Conservation (phyloP, 2,329 filamentous ascomycete genomes). For the Xylaria sp. region DNA sequence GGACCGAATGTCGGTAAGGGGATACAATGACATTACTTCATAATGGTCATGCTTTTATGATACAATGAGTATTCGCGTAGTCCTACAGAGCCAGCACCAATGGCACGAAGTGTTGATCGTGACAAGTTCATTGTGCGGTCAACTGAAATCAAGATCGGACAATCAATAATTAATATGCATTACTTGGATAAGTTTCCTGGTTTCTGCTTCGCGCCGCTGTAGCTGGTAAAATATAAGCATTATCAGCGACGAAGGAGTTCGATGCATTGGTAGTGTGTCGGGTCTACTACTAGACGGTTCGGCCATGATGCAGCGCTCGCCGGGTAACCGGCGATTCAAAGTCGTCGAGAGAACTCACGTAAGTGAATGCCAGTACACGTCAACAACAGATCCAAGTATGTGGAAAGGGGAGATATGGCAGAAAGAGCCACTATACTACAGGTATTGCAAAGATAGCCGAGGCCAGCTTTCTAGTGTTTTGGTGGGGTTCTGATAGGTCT, state of each 20-base stretch:
- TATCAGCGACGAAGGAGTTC: background rate
- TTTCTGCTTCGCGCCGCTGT: background rate
- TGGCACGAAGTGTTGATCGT: background rate
- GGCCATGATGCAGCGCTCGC: background rate
- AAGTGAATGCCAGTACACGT: background rate
- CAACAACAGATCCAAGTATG: background rate
- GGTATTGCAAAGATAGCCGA: background rate
- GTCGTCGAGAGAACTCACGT: background rate
- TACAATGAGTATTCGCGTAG: background rate
- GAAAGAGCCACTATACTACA: background rate
- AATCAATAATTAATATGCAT: background rate
- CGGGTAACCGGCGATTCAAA: background rate
- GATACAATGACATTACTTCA: background rate
- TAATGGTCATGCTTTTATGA: background rate
- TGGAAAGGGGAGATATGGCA: background rate
- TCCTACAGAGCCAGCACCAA: background rate
- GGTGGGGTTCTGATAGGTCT: background rate
- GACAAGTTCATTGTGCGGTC: background rate
- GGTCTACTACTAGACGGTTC: background rate
- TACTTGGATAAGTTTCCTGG: too few relatives aligned
- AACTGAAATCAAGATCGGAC: background rate
- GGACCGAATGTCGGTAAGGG: constrained; percentile 2
- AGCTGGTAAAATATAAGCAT: background rate
- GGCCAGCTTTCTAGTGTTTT: background rate
- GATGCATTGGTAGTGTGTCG: background rate